A percentile compares a stretch with the other conserved stretches of the same genome.
These are phyloP conservation scores for Amanita molliuscula DNA, from an alignment of 768 basidiomycete species.

Conservation along the genomic window DNA sequence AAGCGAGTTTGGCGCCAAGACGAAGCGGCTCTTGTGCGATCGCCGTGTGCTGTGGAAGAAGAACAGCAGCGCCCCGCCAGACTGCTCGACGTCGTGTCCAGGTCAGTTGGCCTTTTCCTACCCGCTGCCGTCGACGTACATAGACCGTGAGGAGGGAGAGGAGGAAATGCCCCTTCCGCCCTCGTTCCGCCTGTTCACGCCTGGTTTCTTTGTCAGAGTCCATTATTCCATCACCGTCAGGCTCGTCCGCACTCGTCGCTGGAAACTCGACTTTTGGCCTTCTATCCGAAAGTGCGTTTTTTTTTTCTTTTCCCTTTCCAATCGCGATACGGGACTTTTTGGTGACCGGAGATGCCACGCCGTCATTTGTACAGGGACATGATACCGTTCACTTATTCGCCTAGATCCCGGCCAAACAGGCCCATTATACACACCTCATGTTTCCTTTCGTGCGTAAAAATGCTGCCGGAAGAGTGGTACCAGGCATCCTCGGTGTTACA, in stretches of 20 bases:
- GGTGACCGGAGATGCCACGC: no score
- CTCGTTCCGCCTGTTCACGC: slow-evolving; percentile 24
- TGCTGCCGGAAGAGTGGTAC: slow-evolving; percentile 57
- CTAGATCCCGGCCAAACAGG: slow-evolving; percentile 42
- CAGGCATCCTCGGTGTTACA: slow-evolving; percentile 35
- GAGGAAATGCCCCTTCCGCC: no score
- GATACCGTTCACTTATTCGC: slow-evolving; percentile 42
- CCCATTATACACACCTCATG: slow-evolving; percentile 37
- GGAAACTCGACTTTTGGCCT: slow-evolving; percentile 33
- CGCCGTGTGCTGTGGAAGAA: slow-evolving; percentile 27
- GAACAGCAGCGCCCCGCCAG: slow-evolving; percentile 6
- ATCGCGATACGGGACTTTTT: no score
- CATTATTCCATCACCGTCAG: slow-evolving; percentile 37
- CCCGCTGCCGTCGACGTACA: slow-evolving; percentile 35
- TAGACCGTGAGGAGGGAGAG: slow-evolving; percentile 20
- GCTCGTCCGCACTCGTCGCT: slow-evolving; percentile 25
- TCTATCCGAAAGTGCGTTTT: slow-evolving; percentile 33
- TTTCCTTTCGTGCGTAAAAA: slow-evolving; percentile 51
- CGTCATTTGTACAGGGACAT: slow-evolving; percentile 18
- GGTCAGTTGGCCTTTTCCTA: slow-evolving; percentile 31
- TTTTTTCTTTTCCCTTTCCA: background rate
- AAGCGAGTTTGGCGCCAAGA: slow-evolving; percentile 27
- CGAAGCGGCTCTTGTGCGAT: slow-evolving; percentile 21
- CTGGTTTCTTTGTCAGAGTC: slow-evolving; percentile 26
- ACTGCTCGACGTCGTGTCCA: slow-evolving; percentile 14